Evolutionary conservation across 768 basidiomycete genomes (phyloP).

Genomic region (Punctularia strigosozonata): DNA sequence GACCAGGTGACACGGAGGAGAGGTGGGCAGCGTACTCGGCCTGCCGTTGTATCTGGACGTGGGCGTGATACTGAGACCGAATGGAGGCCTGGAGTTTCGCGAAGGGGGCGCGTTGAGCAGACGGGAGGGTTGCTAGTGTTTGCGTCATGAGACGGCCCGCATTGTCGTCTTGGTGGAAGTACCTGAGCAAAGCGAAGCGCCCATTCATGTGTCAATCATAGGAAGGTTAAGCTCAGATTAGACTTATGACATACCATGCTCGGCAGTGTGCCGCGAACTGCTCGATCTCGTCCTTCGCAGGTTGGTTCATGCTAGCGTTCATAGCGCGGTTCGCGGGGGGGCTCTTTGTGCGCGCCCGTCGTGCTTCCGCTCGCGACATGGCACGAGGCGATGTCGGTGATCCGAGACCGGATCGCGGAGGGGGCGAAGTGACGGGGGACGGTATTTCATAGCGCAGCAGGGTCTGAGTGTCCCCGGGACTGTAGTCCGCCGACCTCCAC

Average conservation of each 20-base stretch:
- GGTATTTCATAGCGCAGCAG: background rate
- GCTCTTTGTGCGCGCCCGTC: slow-evolving; percentile 5
- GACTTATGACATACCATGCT: slow-evolving; percentile 56
- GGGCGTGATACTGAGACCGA: slow-evolving; percentile 75
- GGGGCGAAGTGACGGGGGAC: slow-evolving; percentile 1
- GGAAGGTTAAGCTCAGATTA: background rate
- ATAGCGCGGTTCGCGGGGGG: slow-evolving; percentile 36
- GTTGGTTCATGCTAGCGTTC: slow-evolving; percentile 43
- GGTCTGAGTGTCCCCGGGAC: background rate
- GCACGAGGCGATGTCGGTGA: background rate
- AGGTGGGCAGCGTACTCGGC: slow-evolving; percentile 84
- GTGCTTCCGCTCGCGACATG: background rate
- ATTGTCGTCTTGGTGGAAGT: slow-evolving; percentile 71
- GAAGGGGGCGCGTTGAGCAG: slow-evolving; percentile 79
- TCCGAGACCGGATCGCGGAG: background rate
- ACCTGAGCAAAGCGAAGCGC: slow-evolving; percentile 36
- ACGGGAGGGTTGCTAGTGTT: slow-evolving; percentile 65
- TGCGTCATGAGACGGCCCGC: slow-evolving; percentile 75
- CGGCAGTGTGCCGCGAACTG: slow-evolving; percentile 68
- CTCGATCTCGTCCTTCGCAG: slow-evolving; percentile 62
- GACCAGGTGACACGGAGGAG: slow-evolving; percentile 66
- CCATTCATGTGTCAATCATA: background rate
- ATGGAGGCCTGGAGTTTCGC: slow-evolving; percentile 80
- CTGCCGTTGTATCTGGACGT: slow-evolving; percentile 60
- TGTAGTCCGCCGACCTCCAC: background rate